Conservation (phyloP, 805 yeast genomes). For the Myxozyma monticola region DNA sequence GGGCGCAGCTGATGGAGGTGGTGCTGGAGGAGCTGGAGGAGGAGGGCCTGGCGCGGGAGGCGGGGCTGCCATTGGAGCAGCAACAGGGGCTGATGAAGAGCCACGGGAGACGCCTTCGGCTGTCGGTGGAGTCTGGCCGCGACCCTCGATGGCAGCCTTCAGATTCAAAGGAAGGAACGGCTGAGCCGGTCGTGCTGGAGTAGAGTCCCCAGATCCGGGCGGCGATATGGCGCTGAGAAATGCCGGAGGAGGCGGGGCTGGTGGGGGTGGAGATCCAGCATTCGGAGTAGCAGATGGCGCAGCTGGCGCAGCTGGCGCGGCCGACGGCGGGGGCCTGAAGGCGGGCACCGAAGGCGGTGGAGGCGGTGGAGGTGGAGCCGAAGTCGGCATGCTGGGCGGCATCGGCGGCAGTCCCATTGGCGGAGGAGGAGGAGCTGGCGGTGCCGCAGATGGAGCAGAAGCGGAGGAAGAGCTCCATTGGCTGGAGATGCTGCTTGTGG, state of each 20-base stretch:
- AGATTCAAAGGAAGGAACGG: not conserved
- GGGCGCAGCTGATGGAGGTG: not conserved
- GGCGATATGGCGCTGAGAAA: not conserved
- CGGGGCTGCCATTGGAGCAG: not conserved
- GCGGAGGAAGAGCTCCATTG: not conserved
- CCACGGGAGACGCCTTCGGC: not conserved
- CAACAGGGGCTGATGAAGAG: not conserved
- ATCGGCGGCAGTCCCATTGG: conserved; percentile 38
- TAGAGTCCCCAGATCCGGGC: not conserved
- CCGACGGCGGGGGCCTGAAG: conserved; percentile 30
- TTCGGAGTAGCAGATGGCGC: not conserved
- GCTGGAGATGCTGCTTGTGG: not conserved
- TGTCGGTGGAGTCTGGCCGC: not conserved
- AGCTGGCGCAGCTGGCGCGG: conserved; percentile 26
- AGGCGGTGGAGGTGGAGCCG: conserved; percentile 23
- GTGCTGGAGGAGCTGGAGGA: not conserved
- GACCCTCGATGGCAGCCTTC: not conserved
- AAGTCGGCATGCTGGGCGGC: conserved; percentile 29
- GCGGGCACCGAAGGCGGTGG: conserved; percentile 27
- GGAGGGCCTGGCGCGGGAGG: not conserved
- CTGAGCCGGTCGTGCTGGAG: too few species aligned
- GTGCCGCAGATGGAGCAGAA: conserved; percentile 9
- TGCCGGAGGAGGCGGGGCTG: not conserved
- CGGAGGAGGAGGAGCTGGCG: conserved; percentile 35
- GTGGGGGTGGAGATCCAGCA: not conserved